Base-by-base conservation (phyloP, 2,329 filamentous ascomycete species). In the Chlorencoelia australis region DNA sequence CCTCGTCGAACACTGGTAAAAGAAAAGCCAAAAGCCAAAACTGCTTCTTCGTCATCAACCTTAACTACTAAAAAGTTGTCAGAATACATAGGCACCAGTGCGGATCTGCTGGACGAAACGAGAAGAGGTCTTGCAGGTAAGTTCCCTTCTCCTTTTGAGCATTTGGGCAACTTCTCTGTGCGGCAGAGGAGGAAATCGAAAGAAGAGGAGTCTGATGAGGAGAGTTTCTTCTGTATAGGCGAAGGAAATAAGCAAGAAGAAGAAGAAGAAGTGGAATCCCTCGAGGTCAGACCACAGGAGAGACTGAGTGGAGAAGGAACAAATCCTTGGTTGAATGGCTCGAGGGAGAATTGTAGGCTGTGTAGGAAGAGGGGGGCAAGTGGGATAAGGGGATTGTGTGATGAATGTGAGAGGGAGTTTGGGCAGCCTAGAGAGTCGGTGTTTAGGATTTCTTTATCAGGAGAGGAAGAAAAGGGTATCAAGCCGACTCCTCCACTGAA, bases 91-190 rank as follows among this genome's bases (percentile, higher is more conserved):
- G 35, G 30, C 7, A 21, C 27, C 9, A 16, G 17, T 3, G 22
- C n/a, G 4, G 30, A 20, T 8, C 17, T 8, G 14, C 22, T 21
- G 5, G 14, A 36, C 18, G 34, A 36, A 9, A 17, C n/a, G 34
- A 22, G 14, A 36, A 17, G 2, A 36, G 30, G 30, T 14, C 13
- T 19, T 19, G 30, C 14, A 16, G 7, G 32, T 7, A 38, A 33
- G 9, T 8, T 33, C 9, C 29, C 35, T 10, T 26, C 10, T 9
- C 35, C 35, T 2, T 38, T 38, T 26, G 35, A 38, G 2, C 33
- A 33, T 11, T 21, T 38, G 5, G n/a, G n/a, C n/a, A n/a, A n/a
- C n/a, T n/a, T n/a, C n/a, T 19, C 13, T 19, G n/a, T 16, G 8
- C 27, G 25, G 21, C 20, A 16, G 20, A 37, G 20, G 9, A 22